Evolutionary conservation across 495 filamentous ascomycete species (phyloP).

Genomic region (Xylaria nigripes): DNA sequence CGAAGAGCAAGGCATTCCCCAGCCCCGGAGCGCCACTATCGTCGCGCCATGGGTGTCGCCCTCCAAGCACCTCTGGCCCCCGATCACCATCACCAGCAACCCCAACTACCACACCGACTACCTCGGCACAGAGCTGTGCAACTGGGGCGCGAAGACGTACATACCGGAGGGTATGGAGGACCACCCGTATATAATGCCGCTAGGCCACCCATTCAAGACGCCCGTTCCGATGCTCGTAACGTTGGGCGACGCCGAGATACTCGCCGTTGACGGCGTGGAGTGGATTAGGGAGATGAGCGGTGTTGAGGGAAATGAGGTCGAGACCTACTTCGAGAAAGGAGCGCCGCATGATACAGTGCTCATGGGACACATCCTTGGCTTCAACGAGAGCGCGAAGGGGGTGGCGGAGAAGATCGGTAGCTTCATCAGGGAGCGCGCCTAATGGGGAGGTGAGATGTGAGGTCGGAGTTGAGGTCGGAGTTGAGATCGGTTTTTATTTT

Average conservation of each 20-base stretch:
- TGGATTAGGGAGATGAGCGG: conserved; percentile 7
- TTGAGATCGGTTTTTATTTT: too few relatives aligned
- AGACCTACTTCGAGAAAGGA: conserved; percentile 3
- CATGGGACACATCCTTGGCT: background rate
- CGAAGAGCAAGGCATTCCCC: conserved; percentile 2
- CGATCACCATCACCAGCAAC: conserved; percentile 3
- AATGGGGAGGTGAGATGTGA: background rate
- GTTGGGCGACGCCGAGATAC: conserved; percentile 5
- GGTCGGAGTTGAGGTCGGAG: too few relatives aligned
- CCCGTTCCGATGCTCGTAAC: conserved; percentile 7
- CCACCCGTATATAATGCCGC: conserved; percentile 9
- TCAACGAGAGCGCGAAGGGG: conserved; percentile 1
- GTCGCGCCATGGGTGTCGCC: conserved; percentile 3
- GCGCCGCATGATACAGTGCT: conserved; percentile 11
- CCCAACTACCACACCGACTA: conserved; percentile 12
- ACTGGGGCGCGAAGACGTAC: conserved; percentile 8
- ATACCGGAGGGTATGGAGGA: background rate
- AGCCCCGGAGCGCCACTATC: background rate
- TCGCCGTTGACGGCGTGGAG: conserved; percentile 1
- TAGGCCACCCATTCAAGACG: conserved; percentile 6
- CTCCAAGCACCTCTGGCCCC: conserved; percentile 2
- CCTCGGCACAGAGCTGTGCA: conserved; percentile 1
- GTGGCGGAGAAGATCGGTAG: conserved; percentile 4
- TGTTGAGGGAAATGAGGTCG: conserved; percentile 8
- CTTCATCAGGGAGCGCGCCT: conserved; percentile 4